These are phyloP conservation scores for Phycomyces nitens DNA, from an alignment of 192 early-diverging fungal species.

Conservation along the genomic window DNA sequence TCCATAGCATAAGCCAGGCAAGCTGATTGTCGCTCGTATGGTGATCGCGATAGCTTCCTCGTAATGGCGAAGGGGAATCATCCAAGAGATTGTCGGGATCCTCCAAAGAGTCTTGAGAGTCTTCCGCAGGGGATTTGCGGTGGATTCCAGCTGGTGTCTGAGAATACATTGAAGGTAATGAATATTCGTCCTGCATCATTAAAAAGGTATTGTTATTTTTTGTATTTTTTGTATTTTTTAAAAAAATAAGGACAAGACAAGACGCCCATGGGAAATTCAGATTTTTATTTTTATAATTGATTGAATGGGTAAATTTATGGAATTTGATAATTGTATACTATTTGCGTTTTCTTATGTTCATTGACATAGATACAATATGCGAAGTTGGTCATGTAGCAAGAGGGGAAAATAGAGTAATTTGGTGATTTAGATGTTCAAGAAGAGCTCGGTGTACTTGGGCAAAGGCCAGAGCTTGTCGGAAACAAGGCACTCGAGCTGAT, in stretches of 20 bases:
- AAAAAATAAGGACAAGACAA: background rate
- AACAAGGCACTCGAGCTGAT: slow-evolving; percentile 75
- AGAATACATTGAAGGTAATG: background rate
- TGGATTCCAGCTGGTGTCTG: too few species aligned
- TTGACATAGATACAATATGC: too few species aligned
- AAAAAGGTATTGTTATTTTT: background rate
- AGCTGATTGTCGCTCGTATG: slow-evolving; percentile 9
- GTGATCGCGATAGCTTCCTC: slow-evolving; percentile 5
- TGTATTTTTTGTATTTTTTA: background rate
- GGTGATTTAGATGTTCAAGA: slow-evolving; percentile 60
- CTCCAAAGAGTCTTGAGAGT: too few species aligned
- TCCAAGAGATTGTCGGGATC: too few species aligned
- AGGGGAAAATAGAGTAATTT: too few species aligned
- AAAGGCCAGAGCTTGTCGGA: slow-evolving; percentile 95
- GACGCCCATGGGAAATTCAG: background rate
- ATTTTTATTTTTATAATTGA: too few species aligned
- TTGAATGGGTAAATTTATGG: too few species aligned
- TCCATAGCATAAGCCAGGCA: slow-evolving; percentile 22
- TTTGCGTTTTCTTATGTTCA: too few species aligned
- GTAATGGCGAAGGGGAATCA: background rate
- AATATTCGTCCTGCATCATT: background rate
- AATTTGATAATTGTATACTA: too few species aligned
- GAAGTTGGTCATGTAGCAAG: too few species aligned
- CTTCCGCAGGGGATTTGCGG: too few species aligned
- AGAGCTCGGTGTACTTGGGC: slow-evolving; percentile 95